Base-by-base conservation (phyloP, 2,329 filamentous ascomycete species). In the Phaeosphaeria sp. region DNA sequence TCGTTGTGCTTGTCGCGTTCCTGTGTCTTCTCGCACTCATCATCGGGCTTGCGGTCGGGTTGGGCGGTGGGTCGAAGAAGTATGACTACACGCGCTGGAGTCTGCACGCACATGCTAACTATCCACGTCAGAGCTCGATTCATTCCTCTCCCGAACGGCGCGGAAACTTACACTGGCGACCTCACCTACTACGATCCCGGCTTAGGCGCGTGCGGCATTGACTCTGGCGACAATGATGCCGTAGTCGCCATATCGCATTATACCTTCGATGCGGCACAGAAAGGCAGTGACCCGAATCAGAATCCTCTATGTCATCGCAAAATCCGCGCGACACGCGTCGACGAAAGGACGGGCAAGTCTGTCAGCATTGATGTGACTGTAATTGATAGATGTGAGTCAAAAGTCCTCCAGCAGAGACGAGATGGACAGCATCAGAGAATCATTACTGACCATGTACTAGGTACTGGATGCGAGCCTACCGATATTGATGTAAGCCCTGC, bases 141-240 rank as follows among this genome's bases (percentile, higher is more conserved):
- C 60, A 76, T 86, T 6, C 84, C 84, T 3, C 78, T 86, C 7
- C 84, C 84, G 2, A 78, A 77, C 22, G 81, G 83, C 54, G 79
- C 80, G 11, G 79, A 82, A 1, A 81, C 82, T 0, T 86, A 85
- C 66, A 82, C 78, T 3, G 89, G 89, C 52, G 88, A 91, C 50
- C 73, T 91, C 50, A 92, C 89, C 0, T 93, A 88, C 78, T 93
- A 90, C 73, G 78, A 80, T 18, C 85, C 89, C 0, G 85, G 76
- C 0, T 81, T 91, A 3, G 90, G 91, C 13, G 87, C 90, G 0
- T 94, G 91, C 71, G 91, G 90, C 5, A 75, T 83, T 30, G 81
- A 77, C 1, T 86, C 84, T 52, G 75, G 71, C 1, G 79, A 81
- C 7, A 76, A 73, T 7, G 88, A 92, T 55, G 70, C 83, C 55